phyloP scores from a whole-genome alignment of 2,329 filamentous ascomycete species.

The Curvularia lunata region DNA sequence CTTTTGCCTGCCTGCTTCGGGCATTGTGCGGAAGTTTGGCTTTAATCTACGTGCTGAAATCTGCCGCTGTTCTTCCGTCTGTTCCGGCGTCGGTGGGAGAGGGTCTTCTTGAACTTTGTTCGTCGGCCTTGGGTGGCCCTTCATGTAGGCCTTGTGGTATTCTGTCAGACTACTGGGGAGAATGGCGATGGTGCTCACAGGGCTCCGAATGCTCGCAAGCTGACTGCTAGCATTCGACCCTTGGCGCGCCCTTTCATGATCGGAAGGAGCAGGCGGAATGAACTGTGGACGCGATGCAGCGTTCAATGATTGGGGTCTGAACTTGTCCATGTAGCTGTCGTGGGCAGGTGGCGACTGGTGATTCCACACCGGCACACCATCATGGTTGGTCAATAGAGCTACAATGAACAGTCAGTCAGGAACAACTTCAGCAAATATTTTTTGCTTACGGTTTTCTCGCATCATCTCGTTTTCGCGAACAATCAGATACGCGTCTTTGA shows the following conservation, averaged over 20 bases:
- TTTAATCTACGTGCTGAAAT: conserved; percentile 82
- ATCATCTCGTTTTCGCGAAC: conserved; percentile 97
- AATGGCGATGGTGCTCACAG: conserved; percentile 82
- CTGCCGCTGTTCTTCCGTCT: conserved; percentile 69
- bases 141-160: conserved; percentile 90
- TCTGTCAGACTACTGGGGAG: conserved; percentile 88
- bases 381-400: conserved; percentile 63
- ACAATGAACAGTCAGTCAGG: conserved; percentile 23
- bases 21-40: conserved; percentile 76
- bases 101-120: conserved; percentile 26
- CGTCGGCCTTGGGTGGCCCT: conserved; percentile 59
- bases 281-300: conserved; percentile 42
- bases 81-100: conserved; percentile 51
- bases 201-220: conserved; percentile 49
- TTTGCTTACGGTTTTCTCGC: conserved; percentile 85
- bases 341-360: conserved; percentile 63
- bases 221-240: conserved; percentile 53
- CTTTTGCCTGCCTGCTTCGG: conserved; percentile 61
- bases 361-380: conserved; percentile 59
- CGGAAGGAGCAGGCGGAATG: conserved; percentile 31
- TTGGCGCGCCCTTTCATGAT: conserved; percentile 53
- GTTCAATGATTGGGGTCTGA: conserved; percentile 45
- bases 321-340: conserved; percentile 43
- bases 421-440: neutral
- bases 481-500: conserved; percentile 99